Evolutionary conservation across 768 basidiomycete species (phyloP).

Genomic region (Pleurotus pulmonarius): DNA sequence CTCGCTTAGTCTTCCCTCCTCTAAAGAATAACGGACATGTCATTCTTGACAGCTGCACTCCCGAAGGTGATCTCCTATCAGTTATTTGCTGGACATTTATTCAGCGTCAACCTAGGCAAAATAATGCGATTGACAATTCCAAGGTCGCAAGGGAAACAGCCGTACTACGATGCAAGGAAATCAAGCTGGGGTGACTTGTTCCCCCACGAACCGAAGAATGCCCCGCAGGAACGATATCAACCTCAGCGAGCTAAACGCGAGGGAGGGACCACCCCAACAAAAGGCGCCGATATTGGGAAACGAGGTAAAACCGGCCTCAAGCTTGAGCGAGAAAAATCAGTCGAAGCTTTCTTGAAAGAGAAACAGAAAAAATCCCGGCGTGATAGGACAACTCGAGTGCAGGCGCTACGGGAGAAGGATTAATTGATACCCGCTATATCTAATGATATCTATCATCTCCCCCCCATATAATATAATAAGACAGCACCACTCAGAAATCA

Average conservation of each 20-base stretch:
- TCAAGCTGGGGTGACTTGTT: conserved; percentile 93
- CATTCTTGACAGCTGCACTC: conserved; percentile 83
- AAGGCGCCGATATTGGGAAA: conserved; percentile 58
- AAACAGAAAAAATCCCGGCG: conserved; percentile 30
- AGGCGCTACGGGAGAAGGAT: conserved; percentile 6
- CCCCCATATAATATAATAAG: conserved; percentile 11
- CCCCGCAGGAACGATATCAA: conserved; percentile 60
- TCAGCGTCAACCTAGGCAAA: conserved; percentile 42
- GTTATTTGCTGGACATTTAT: neutral
- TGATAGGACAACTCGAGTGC: conserved; percentile 13
- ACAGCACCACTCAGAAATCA: conserved; percentile 49
- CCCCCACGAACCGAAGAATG: conserved; percentile 83
- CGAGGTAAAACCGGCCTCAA: conserved; percentile 30
- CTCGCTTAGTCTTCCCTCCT: conserved; percentile 89
- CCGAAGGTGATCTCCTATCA: conserved; percentile 53
- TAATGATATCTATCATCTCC: conserved; percentile 8
- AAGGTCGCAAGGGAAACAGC: conserved; percentile 93
- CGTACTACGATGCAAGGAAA: conserved; percentile 93
- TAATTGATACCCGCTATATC: neutral
- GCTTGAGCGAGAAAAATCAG: conserved; percentile 15
- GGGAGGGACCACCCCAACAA: conserved; percentile 21
- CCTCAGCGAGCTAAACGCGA: conserved; percentile 26
- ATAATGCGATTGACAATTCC: conserved; percentile 91
- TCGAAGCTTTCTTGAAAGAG: conserved; percentile 26
- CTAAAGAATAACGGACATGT: conserved; percentile 90